Base-by-base conservation (phyloP, 352 stramenopile genomes). In the Pythium rishiriense region DNA sequence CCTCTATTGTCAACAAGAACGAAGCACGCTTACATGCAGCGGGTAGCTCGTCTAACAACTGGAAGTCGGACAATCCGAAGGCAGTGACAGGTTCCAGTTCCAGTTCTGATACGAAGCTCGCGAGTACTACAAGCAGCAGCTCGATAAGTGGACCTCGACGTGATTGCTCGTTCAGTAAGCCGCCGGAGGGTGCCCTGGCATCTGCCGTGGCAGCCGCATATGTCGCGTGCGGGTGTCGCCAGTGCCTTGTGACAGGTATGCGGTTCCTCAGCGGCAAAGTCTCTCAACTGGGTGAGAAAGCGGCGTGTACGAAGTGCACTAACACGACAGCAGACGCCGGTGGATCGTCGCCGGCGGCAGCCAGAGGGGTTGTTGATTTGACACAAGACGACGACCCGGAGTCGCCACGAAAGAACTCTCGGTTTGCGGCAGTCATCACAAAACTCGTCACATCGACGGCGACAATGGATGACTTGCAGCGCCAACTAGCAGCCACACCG, bases 211-310 rank as follows among this genome's bases (percentile, higher is more conserved):
- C 33, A 15, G 45, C 29, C 0, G 50, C 61, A 28, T 57, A 62
- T 17, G 51, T 68, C 25, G 41, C 50, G 6, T 68, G 61, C n/a
- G 61, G 51, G 15, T 68, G 61, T 35, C 41, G 31, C 14, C 61
- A 56, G 28, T 68, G 61, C 25, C 43, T 62, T 0, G 37, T 66
- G 3, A 39, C 50, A 3, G 42, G 54, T 29, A 43, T 61, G 54
- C 39, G 54, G 5, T 42, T 31, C n/a, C 26, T 61, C 8, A 61
- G 11, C 9, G 39, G 24, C n/a, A 61, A 61, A 28, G 43, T 52
- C 37, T 11, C 19, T 15, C 41, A 52, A 19, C 29, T 61, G 3
- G 14, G 33, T 35, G 21, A 15, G 4, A 15, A 46, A n/a, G n/a
- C n/a, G 0, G 51, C 35, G 10, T 46, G 33, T 58, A 5, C 29